These are phyloP conservation scores for Yamadazyma diospyri DNA, from an alignment of 1,139 yeast genomes.

Conservation along the genomic window DNA sequence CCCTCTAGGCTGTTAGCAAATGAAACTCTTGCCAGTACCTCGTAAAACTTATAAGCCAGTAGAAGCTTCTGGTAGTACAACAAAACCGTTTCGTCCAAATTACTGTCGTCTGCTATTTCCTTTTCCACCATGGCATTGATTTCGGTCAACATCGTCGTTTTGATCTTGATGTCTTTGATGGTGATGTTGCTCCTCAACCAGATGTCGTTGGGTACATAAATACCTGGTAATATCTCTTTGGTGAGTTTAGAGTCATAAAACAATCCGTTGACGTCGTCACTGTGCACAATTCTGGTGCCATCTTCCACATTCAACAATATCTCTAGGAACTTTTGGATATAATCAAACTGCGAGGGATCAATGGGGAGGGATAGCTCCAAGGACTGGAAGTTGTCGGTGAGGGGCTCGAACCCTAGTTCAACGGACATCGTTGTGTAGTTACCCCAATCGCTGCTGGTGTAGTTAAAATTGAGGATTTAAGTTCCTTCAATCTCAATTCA, in stretches of 20 bases:
- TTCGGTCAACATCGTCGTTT: constrained; percentile 33
- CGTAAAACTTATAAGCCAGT: constrained; percentile 35
- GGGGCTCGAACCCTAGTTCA: not conserved
- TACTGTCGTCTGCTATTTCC: constrained; percentile 18
- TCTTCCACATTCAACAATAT: constrained; percentile 12
- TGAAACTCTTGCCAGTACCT: constrained; percentile 10
- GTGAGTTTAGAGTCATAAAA: constrained; percentile 1
- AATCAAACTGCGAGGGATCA: constrained; percentile 15
- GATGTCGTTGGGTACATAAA: constrained; percentile 35
- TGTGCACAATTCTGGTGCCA: constrained; percentile 3
- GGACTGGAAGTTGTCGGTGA: constrained; percentile 9
- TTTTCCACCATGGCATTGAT: constrained; percentile 30
- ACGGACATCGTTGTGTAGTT: constrained; percentile 5
- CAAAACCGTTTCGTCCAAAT: constrained; percentile 29
- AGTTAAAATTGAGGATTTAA: too few species aligned
- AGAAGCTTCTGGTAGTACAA: constrained; percentile 35
- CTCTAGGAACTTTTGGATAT: constrained; percentile 12
- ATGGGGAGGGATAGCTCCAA: constrained; percentile 12
- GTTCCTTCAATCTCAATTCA: too few species aligned
- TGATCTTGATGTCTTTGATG: constrained; percentile 32
- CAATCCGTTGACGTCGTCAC: constrained; percentile 2
- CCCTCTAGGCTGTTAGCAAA: constrained; percentile 2
- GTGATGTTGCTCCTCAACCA: constrained; percentile 36
- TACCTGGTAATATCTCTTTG: constrained; percentile 31
- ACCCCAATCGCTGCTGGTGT: too few species aligned